These are phyloP conservation scores for Drechslera avenae DNA, from an alignment of 2,329 filamentous ascomycete genomes.

Conservation along the genomic window DNA sequence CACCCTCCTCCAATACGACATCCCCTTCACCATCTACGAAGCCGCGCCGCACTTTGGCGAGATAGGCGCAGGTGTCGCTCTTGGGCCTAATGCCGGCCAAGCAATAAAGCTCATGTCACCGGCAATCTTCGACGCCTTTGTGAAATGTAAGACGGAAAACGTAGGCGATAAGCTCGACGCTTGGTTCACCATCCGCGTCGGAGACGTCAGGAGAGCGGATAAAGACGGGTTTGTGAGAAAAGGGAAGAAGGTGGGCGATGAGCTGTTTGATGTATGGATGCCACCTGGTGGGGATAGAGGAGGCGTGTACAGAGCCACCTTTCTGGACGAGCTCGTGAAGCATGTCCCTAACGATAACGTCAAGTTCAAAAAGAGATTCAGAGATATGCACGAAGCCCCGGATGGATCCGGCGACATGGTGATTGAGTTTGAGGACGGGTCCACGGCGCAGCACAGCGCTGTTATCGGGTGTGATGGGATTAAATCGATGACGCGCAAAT, in stretches of 20 bases:
- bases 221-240: constrained; percentile 35
- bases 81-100: constrained; percentile 61
- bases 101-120: constrained; percentile 61
- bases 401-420: constrained; percentile 44
- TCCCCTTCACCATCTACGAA: constrained; percentile 62
- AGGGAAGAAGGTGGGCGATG: constrained; percentile 40
- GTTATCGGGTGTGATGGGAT: constrained; percentile 71
- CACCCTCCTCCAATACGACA: constrained; percentile 54
- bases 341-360: constrained; percentile 53
- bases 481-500: constrained; percentile 60
- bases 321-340: constrained; percentile 57
- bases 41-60: constrained; percentile 60
- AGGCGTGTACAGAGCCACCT: constrained; percentile 56
- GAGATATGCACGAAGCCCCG: constrained; percentile 33
- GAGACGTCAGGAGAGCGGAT: constrained; percentile 39
- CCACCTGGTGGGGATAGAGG: constrained; percentile 34
- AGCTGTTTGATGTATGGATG: constrained; percentile 36
- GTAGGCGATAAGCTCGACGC: constrained; percentile 27
- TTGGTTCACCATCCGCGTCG: constrained; percentile 43
- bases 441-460: constrained; percentile 51
- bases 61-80: constrained; percentile 63
- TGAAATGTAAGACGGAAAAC: constrained; percentile 50
- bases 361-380: constrained; percentile 52
- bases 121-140: constrained; percentile 47
- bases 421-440: constrained; percentile 55